Percentiles rank a stretch among this genome's conserved stretches.
phyloP scores from a whole-genome alignment of 2,329 filamentous ascomycete species.

The Colletotrichum viniferum region DNA sequence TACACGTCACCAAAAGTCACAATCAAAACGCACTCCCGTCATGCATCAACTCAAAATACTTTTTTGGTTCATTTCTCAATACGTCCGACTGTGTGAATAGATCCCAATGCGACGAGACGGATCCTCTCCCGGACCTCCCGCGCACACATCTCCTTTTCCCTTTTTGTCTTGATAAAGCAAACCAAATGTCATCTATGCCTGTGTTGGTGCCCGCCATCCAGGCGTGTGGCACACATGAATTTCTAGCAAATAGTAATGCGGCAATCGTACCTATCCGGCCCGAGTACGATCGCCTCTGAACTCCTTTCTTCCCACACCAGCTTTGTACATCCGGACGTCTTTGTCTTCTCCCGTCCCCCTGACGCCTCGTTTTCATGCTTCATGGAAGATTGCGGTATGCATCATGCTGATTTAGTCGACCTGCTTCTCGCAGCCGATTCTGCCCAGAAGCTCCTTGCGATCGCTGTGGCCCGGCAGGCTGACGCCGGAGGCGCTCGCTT shows the following conservation, averaged over 20 bases:
- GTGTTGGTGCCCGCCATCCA: conserved; percentile 9
- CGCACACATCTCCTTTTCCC: neutral
- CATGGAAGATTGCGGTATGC: neutral
- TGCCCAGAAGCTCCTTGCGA: conserved; percentile 79
- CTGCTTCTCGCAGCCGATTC: conserved; percentile 85
- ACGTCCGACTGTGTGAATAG: neutral
- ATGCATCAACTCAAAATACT: neutral
- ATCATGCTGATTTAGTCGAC: conserved; percentile 45
- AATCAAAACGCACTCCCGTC: neutral
- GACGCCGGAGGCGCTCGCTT: conserved; percentile 59
- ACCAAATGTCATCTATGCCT: conserved; percentile 16
- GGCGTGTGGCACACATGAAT: conserved; percentile 2
- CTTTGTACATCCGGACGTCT: neutral
- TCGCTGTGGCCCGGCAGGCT: conserved; percentile 75
- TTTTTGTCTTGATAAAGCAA: neutral
- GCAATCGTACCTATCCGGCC: neutral
- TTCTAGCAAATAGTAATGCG: conserved; percentile 12
- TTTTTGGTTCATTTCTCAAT: conserved; percentile 12
- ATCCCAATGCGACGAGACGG: neutral
- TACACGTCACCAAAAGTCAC: accelerated
- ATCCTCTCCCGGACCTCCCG: neutral
- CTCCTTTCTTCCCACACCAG: neutral
- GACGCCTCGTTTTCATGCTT: neutral
- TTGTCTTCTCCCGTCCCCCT: neutral
- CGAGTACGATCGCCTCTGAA: neutral